These are phyloP conservation scores for Pontederia crassipes DNA, from an alignment of 176 grass and related monocot genomes.

Conservation along the genomic window DNA sequence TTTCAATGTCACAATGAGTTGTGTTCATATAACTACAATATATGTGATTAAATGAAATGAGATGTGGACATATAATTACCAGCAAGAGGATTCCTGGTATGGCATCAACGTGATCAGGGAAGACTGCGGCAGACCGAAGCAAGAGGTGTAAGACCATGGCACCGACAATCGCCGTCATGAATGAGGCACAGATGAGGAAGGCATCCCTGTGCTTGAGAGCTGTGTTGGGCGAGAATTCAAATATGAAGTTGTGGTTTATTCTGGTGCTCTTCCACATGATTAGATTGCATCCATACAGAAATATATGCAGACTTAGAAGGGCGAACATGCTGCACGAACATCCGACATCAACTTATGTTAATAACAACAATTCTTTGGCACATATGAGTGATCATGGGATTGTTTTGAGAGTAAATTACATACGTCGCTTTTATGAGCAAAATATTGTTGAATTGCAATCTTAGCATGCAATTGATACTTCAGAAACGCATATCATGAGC, in stretches of 20 bases:
- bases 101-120: constrained; percentile 33
- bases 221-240: constrained; percentile 52
- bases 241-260: constrained; percentile 91
- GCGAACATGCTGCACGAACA: constrained; percentile 62
- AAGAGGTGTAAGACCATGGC: constrained; percentile 64
- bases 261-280: constrained; percentile 75
- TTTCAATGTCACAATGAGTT: too few relatives aligned
- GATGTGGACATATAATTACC: constrained; percentile 20
- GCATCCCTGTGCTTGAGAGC: constrained; percentile 71
- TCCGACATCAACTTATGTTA: neutral
- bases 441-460: too few relatives aligned
- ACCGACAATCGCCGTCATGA: constrained; percentile 57
- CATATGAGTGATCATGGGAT: neutral
- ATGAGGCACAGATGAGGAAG: constrained; percentile 72
- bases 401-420: too few relatives aligned
- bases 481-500: too few relatives aligned
- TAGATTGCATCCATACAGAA: constrained; percentile 86
- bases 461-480: too few relatives aligned
- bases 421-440: too few relatives aligned
- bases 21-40: neutral
- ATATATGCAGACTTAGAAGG: constrained; percentile 79
- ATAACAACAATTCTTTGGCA: neutral
- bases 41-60: neutral
- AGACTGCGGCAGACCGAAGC: constrained; percentile 34
- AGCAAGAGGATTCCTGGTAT: constrained; percentile 59